phyloP scores from a whole-genome alignment of 73 alveolate species.

The Halteria grandinella region DNA sequence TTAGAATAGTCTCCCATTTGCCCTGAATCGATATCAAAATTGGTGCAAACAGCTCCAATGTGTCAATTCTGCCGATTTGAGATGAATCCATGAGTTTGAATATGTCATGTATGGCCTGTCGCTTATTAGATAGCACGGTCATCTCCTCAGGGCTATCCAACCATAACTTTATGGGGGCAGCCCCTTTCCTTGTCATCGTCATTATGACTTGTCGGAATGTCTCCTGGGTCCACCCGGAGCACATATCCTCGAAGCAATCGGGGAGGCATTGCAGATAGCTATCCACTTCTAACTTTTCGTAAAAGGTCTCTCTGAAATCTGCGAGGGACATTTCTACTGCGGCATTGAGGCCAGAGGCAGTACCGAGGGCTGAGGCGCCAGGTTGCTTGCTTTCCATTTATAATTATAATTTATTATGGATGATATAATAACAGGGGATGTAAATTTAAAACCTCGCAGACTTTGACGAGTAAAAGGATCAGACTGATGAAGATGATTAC shows the following conservation, averaged over 20 bases:
- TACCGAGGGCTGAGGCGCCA: too few relatives aligned
- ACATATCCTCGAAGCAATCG: constrained; percentile 59
- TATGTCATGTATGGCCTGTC: constrained; percentile 43
- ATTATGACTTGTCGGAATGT: constrained; percentile 66
- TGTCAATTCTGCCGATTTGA: constrained; percentile 62
- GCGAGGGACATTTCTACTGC: too few relatives aligned
- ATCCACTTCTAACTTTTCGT: too few relatives aligned
- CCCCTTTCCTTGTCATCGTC: constrained; percentile 61
- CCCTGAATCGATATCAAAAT: constrained; percentile 51
- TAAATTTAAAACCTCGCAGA: too few relatives aligned
- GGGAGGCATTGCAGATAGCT: too few relatives aligned
- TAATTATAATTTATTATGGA: too few relatives aligned
- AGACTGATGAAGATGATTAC: too few relatives aligned
- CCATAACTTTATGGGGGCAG: constrained; percentile 67
- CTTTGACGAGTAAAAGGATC: too few relatives aligned
- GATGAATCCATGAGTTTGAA: constrained; percentile 46
- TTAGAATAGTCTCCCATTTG: constrained; percentile 50
- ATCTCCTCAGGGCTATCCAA: constrained; percentile 65
- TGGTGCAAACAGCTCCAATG: constrained; percentile 60
- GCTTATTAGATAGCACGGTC: constrained; percentile 54
- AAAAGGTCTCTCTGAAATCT: too few relatives aligned
- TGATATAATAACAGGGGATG: too few relatives aligned
- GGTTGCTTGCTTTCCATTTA: too few relatives aligned
- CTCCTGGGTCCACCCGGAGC: constrained; percentile 79
- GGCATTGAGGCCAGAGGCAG: too few relatives aligned